These are phyloP conservation scores for Moelleriella libera DNA, from an alignment of 2,329 filamentous ascomycete species.

Conservation along the genomic window DNA sequence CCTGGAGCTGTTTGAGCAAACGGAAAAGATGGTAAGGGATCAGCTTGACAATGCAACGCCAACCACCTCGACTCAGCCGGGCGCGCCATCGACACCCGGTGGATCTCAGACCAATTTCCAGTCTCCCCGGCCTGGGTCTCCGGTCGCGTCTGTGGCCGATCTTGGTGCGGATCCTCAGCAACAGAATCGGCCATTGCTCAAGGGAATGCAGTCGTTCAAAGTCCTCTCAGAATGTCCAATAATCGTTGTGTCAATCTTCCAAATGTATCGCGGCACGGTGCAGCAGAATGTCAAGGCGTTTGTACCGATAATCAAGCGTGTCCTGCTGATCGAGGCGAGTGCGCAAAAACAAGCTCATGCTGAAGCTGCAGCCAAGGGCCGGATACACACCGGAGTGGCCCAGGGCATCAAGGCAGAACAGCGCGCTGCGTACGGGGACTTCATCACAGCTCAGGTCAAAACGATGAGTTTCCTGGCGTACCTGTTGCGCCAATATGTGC, in stretches of 20 bases:
- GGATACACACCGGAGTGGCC: slow-evolving; percentile 85
- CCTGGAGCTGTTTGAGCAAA: slow-evolving; percentile 87
- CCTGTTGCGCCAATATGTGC: slow-evolving; percentile 73
- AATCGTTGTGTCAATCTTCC: slow-evolving; percentile 96
- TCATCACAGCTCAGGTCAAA: slow-evolving; percentile 96
- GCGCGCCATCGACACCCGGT: slow-evolving; percentile 52
- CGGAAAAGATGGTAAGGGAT: slow-evolving; percentile 88
- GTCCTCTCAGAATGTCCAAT: slow-evolving; percentile 96
- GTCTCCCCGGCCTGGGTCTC: slow-evolving; percentile 80
- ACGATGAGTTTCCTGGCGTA: slow-evolving; percentile 99
- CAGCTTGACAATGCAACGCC: slow-evolving; percentile 72
- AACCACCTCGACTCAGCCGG: slow-evolving; percentile 33
- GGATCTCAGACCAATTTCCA: slow-evolving; percentile 61
- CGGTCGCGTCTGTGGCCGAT: slow-evolving; percentile 69
- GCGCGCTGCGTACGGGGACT: slow-evolving; percentile 85
- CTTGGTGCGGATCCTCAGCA: slow-evolving; percentile 71
- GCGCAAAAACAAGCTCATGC: slow-evolving; percentile 85
- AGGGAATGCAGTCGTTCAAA: slow-evolving; percentile 98
- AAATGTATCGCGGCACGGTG: slow-evolving; percentile 73
- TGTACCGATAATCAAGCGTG: slow-evolving; percentile 84
- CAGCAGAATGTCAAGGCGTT: slow-evolving; percentile 79
- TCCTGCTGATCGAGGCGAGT: slow-evolving; percentile 76
- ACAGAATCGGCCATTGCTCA: slow-evolving; percentile 65
- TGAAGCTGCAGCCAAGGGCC: slow-evolving; percentile 65
- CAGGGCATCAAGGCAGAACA: slow-evolving; percentile 69